Conservation (phyloP, 768 basidiomycete species). For the Leccinum fibrillosum region DNA sequence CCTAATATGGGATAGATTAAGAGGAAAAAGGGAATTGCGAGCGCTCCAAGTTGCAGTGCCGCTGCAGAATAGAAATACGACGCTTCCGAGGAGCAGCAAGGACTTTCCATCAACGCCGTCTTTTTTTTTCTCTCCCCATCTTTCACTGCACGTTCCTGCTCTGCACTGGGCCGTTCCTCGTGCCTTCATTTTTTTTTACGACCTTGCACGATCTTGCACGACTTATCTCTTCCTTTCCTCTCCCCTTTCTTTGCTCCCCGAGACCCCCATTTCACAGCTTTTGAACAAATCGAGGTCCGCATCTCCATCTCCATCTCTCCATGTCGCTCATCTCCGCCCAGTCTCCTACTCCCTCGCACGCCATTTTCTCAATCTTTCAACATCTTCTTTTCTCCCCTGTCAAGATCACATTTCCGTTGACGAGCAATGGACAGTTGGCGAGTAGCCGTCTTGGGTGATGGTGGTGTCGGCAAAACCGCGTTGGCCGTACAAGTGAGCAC, state of each 20-base stretch:
- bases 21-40: constrained; percentile 13
- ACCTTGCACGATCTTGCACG: constrained; percentile 67
- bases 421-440: constrained; percentile 89
- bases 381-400: constrained; percentile 19
- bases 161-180: constrained; percentile 22
- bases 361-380: constrained; percentile 30
- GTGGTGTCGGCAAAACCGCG: constrained; percentile 97
- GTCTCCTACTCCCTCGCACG: constrained; percentile 12
- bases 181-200: constrained; percentile 47
- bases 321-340: constrained; percentile 16
- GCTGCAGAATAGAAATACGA: constrained; percentile 33
- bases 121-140: constrained; percentile 26
- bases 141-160: constrained; percentile 24
- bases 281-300: constrained; percentile 30
- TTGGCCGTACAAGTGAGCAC: constrained; percentile 84
- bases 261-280: constrained; percentile 29
- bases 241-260: constrained; percentile 38
- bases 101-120: constrained; percentile 33
- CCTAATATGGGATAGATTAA: constrained; percentile 10
- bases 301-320: constrained; percentile 21
- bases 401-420: constrained; percentile 10
- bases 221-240: constrained; percentile 41
- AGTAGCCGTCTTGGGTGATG: constrained; percentile 94
- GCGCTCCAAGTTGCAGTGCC: constrained; percentile 18
- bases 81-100: constrained; percentile 29